Evolutionary conservation across 1,139 yeast genomes (phyloP).

Genomic region (Blastobotrys illinoisensis): DNA sequence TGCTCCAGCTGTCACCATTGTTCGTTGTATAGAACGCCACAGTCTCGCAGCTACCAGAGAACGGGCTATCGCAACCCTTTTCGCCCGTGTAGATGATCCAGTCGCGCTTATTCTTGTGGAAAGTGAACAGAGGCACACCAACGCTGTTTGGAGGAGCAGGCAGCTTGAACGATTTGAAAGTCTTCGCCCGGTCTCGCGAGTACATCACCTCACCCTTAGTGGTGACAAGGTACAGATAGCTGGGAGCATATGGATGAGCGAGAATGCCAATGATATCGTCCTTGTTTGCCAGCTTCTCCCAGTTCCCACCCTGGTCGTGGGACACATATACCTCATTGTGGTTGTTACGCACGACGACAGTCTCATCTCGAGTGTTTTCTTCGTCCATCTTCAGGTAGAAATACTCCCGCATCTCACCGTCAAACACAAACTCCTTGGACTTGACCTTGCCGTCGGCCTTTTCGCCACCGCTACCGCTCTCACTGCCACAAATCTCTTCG

Average conservation of each 20-base stretch:
- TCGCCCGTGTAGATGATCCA: slow-evolving; percentile 69
- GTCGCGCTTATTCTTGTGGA: slow-evolving; percentile 51
- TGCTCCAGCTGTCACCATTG: slow-evolving; percentile 51
- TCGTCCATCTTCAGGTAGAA: slow-evolving; percentile 44
- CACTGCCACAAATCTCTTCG: slow-evolving; percentile 14
- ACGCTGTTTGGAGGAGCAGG: slow-evolving; percentile 44
- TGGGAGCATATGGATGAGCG: slow-evolving; percentile 58
- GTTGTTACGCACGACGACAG: slow-evolving; percentile 59
- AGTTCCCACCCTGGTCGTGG: slow-evolving; percentile 68
- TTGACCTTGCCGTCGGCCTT: slow-evolving; percentile 20
- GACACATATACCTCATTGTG: slow-evolving; percentile 55
- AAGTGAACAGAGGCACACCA: slow-evolving; percentile 44
- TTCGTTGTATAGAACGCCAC: slow-evolving; percentile 53
- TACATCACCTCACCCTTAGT: slow-evolving; percentile 45
- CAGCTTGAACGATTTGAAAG: slow-evolving; percentile 42
- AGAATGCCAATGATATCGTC: slow-evolving; percentile 50
- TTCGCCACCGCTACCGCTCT: slow-evolving; percentile 10
- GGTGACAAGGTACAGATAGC: slow-evolving; percentile 59
- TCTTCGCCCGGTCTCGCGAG: slow-evolving; percentile 64
- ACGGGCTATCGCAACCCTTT: slow-evolving; percentile 47
- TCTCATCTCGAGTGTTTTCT: slow-evolving; percentile 45
- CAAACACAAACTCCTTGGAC: slow-evolving; percentile 33
- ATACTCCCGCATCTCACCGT: slow-evolving; percentile 47
- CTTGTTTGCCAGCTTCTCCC: slow-evolving; percentile 41
- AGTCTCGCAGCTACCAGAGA: slow-evolving; percentile 44